Conservation (phyloP, 495 filamentous ascomycete genomes). For the Penicillium robsamsonii region DNA sequence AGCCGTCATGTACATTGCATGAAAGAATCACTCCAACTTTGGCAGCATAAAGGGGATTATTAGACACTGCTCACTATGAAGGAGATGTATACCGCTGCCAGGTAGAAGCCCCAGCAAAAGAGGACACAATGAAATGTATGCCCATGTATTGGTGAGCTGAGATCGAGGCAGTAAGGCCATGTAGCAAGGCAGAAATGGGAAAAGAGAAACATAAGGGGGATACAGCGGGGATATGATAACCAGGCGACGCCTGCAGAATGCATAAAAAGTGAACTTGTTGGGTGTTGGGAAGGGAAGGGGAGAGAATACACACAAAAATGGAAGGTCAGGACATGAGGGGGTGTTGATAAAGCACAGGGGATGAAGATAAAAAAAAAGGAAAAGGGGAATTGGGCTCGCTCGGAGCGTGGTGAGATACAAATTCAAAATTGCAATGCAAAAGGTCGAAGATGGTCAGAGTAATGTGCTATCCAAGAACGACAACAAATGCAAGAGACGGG, state of each 20-base stretch:
- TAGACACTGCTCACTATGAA: constrained; percentile 24
- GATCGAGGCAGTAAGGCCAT: constrained; percentile 10
- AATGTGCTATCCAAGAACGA: constrained; percentile 10
- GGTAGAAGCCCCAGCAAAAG: constrained; percentile 22
- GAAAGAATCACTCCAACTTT: constrained; percentile 15
- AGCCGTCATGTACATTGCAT: constrained; percentile 39
- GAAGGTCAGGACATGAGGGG: constrained; percentile 28
- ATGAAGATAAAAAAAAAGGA: constrained; percentile 26
- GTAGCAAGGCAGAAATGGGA: constrained; percentile 23
- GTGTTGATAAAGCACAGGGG: constrained; percentile 28
- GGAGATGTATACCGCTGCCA: constrained; percentile 15
- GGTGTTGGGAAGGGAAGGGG: constrained; percentile 26
- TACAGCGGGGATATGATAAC: constrained; percentile 38
- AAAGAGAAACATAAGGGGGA: constrained; percentile 27
- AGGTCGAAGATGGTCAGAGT: constrained; percentile 16
- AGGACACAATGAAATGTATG: constrained; percentile 22
- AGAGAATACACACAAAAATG: constrained; percentile 34
- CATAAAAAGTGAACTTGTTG: constrained; percentile 35
- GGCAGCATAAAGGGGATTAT: constrained; percentile 10
- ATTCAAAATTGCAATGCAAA: constrained; percentile 29
- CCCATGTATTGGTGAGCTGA: constrained; percentile 6
- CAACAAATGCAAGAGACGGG: constrained; percentile 25
- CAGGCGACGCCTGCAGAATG: constrained; percentile 51
- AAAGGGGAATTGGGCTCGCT: constrained; percentile 40
- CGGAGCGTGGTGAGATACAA: constrained; percentile 31